Conservation (phyloP, 2,329 filamentous ascomycete genomes). For the Arthrocladium fulminans region DNA sequence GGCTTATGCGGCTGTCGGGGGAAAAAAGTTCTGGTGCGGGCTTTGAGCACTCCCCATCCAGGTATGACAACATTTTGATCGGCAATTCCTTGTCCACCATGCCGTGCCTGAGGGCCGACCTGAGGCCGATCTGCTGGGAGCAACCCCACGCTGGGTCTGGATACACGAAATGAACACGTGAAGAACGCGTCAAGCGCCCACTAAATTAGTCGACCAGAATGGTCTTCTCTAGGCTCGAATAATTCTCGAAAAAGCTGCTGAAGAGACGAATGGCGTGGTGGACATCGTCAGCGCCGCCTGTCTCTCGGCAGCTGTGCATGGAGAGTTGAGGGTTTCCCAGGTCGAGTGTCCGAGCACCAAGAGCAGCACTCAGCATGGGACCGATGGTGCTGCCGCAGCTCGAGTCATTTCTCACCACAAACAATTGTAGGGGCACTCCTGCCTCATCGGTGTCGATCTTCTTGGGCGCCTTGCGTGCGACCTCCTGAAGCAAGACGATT, state of each 20-base stretch:
- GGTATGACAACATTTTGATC: conserved; percentile 7
- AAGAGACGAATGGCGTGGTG: conserved; percentile 80
- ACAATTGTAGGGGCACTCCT: conserved; percentile 82
- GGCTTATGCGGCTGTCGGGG: too few relatives aligned
- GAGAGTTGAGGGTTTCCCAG: conserved; percentile 87
- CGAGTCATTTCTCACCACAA: conserved; percentile 92
- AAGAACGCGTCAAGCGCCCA: background rate
- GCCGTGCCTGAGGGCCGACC: background rate
- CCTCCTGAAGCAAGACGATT: conserved; percentile 84
- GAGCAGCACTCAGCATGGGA: conserved; percentile 81
- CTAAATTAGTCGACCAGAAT: conserved; percentile 65
- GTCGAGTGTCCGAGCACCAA: conserved; percentile 84
- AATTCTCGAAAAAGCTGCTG: conserved; percentile 75
- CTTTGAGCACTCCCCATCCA: too few relatives aligned
- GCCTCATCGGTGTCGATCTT: conserved; percentile 45
- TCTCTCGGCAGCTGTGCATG: conserved; percentile 97
- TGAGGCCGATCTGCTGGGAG: too few relatives aligned
- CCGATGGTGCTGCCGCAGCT: conserved; percentile 94
- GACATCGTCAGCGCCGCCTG: conserved; percentile 77
- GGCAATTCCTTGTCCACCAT: background rate
- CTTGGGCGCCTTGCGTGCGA: conserved; percentile 53
- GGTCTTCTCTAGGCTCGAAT: conserved; percentile 69
- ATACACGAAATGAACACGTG: background rate
- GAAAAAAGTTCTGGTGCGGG: background rate
- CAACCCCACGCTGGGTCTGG: too few relatives aligned